Conservation (phyloP, 2,329 filamentous ascomycete species). For the Microdochium bolleyi region DNA sequence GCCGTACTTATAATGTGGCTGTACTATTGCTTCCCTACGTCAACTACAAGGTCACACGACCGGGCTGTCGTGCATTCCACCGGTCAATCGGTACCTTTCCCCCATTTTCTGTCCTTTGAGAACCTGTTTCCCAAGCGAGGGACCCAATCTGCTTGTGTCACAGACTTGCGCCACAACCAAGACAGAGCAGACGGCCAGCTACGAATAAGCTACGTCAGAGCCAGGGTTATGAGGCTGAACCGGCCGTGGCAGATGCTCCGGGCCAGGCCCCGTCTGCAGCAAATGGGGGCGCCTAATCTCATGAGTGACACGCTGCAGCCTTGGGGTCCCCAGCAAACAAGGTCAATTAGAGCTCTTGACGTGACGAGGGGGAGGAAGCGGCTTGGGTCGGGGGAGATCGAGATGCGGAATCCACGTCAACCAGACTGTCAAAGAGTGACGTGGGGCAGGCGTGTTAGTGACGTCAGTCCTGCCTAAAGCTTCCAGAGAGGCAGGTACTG, state of each 20-base stretch:
- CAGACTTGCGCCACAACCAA: background rate
- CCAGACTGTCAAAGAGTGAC: no score
- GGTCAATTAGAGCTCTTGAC: background rate
- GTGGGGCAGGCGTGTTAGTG: background rate
- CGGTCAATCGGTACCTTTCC: background rate
- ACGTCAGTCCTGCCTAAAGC: conserved; percentile 1
- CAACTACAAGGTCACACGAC: no score
- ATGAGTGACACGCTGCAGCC: background rate
- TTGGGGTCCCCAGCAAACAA: no score
- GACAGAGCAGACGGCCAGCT: background rate
- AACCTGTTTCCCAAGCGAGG: no score
- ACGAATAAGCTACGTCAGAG: background rate
- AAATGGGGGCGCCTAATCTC: no score
- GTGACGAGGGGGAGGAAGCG: background rate
- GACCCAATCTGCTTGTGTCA: no score
- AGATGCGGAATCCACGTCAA: no score
- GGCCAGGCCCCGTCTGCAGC: background rate
- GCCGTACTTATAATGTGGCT: background rate
- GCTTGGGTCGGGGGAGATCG: background rate
- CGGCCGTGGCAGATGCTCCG: background rate
- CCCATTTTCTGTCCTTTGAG: background rate
- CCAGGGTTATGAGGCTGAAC: background rate
- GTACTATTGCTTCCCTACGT: no score
- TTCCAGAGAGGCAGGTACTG: background rate
- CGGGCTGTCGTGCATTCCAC: no score